Conservation (phyloP, 164 flowering plant genomes). For the Santalum album region DNA sequence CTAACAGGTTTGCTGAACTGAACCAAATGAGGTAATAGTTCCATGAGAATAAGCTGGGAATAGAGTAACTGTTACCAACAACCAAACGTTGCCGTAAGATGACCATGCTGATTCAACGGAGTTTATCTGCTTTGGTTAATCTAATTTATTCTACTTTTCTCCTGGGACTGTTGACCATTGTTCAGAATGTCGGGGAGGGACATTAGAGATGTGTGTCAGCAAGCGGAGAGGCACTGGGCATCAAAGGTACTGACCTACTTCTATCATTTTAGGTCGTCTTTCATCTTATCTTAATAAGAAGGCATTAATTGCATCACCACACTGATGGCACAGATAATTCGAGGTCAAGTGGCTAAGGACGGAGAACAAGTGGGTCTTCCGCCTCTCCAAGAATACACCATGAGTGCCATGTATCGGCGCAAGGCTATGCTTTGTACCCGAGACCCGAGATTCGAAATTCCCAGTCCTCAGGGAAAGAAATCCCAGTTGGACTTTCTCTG, state of each 20-base stretch:
- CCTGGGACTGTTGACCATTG: no score
- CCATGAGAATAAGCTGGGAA: no score
- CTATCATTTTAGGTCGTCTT: neutral
- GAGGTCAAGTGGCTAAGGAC: slow-evolving; percentile 46
- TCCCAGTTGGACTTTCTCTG: slow-evolving; percentile 29
- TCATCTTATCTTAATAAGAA: neutral
- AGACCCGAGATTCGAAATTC: slow-evolving; percentile 19
- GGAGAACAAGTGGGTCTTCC: slow-evolving; percentile 51
- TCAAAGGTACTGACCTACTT: slow-evolving; percentile 53
- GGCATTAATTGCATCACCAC: neutral
- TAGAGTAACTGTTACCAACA: no score
- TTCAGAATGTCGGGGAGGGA: slow-evolving; percentile 95
- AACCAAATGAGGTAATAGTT: no score
- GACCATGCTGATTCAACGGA: no score
- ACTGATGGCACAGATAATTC: slow-evolving; percentile 45
- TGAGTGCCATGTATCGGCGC: slow-evolving; percentile 45
- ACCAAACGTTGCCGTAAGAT: no score
- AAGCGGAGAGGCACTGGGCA: slow-evolving; percentile 97
- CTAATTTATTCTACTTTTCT: neutral
- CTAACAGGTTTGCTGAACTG: no score
- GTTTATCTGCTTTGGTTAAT: neutral
- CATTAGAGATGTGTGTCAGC: slow-evolving; percentile 84
- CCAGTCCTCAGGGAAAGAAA: slow-evolving; percentile 10
- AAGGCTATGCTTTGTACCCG: slow-evolving; percentile 27
- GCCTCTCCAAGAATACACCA: slow-evolving; percentile 62